phyloP scores from a whole-genome alignment of 139 green algal species.

The Haematococcus lacustris region DNA sequence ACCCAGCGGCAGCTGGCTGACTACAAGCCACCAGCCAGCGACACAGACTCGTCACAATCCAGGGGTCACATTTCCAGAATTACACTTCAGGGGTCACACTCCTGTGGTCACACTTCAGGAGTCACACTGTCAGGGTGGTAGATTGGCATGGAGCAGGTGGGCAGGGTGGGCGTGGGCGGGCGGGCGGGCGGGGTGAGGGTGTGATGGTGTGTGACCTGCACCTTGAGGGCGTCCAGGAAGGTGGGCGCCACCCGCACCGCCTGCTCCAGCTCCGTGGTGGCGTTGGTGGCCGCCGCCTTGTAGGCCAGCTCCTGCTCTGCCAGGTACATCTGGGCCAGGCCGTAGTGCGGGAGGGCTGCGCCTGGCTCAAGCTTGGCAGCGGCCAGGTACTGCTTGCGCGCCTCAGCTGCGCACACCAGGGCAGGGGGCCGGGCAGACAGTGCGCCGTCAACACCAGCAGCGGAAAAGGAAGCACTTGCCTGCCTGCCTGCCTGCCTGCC shows the following conservation, averaged over 20 bases:
- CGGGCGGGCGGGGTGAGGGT: background rate
- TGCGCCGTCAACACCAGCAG: too few species aligned
- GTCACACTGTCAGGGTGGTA: background rate
- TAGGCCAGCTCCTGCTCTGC: too few species aligned
- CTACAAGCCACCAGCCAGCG: background rate
- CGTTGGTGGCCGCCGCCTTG: constrained; percentile 36
- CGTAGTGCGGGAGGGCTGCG: constrained; percentile 49
- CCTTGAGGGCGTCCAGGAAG: constrained; percentile 62
- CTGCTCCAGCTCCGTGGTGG: constrained; percentile 59
- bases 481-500: too few species aligned
- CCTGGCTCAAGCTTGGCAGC: constrained; percentile 46
- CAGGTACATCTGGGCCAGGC: constrained; percentile 65
- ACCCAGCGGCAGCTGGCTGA: background rate
- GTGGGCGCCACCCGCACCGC: constrained; percentile 47
- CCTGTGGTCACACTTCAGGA: background rate
- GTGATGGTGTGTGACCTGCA: constrained; percentile 5
- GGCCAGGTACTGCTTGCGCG: too few species aligned
- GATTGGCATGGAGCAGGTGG: background rate
- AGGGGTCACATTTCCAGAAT: too few species aligned
- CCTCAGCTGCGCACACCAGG: background rate
- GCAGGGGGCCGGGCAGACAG: too few species aligned
- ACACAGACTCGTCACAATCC: background rate
- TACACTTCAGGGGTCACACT: too few species aligned
- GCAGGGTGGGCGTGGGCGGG: background rate
- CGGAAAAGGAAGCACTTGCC: too few species aligned